Conservation (phyloP, 1,139 yeast species). For the Magnusiomyces tetraspermus region DNA sequence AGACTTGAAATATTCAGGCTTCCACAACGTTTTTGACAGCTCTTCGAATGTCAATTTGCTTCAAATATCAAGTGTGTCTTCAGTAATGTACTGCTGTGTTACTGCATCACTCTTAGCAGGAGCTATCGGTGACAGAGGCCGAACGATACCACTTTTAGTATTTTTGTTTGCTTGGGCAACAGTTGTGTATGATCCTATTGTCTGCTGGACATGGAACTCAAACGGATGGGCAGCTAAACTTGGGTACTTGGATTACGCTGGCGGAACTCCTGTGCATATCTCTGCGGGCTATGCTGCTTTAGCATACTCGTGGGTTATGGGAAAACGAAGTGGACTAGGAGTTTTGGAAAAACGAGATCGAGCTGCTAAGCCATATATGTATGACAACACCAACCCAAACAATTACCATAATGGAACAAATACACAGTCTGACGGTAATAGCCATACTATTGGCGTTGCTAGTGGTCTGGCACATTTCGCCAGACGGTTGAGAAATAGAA, state of each 20-base stretch:
- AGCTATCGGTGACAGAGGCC: constrained; percentile 50
- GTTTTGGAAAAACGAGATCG: no score
- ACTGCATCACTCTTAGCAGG: constrained; percentile 50
- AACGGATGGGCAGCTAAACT: constrained; percentile 46
- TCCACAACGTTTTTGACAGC: constrained; percentile 29
- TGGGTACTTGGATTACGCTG: constrained; percentile 55
- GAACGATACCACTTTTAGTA: constrained; percentile 44
- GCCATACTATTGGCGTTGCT: no score
- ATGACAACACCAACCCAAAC: no score
- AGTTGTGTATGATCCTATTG: constrained; percentile 53
- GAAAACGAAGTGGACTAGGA: constrained; percentile 33
- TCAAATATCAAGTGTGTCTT: constrained; percentile 32
- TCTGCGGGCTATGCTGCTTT: constrained; percentile 52
- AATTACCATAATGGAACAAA: no score
- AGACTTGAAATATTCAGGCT: constrained; percentile 37
- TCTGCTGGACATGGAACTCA: constrained; percentile 57
- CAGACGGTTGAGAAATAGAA: no score
- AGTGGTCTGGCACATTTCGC: no score
- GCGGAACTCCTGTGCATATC: constrained; percentile 55
- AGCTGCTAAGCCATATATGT: no score
- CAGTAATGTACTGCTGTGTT: constrained; percentile 43
- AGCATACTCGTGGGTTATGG: constrained; percentile 51
- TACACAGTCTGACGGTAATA: no score
- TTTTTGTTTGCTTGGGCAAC: constrained; percentile 49
- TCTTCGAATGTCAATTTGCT: neutral